Percentiles rank a stretch among this genome's conserved stretches.
These are phyloP conservation scores for Aspergillus conjunctus DNA, from an alignment of 495 filamentous ascomycete species.

Conservation along the genomic window DNA sequence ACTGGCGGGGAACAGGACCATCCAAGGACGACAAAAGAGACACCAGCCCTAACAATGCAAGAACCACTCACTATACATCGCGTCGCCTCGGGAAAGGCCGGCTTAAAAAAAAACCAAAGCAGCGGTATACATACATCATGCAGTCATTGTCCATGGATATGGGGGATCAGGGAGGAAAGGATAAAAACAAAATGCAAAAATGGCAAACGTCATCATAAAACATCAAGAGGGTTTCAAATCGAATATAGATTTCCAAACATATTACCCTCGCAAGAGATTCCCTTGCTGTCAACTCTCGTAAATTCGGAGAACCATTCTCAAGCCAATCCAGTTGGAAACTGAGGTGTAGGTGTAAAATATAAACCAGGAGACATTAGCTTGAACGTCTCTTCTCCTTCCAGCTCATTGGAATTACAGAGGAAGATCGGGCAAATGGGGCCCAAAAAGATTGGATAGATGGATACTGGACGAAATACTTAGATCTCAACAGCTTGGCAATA, in stretches of 20 bases:
- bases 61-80: conserved; percentile 28
- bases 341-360: conserved; percentile 15
- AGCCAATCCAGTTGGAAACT: conserved; percentile 38
- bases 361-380: conserved; percentile 23
- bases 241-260: not conserved
- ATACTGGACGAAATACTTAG: conserved; percentile 18
- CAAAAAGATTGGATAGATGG: conserved; percentile 7
- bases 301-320: conserved; percentile 25
- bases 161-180: conserved; percentile 20
- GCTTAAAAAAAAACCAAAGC: conserved; percentile 21
- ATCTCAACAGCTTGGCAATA: conserved; percentile 60
- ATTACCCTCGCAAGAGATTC: not conserved
- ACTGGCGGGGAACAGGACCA: conserved; percentile 10
- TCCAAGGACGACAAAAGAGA: conserved; percentile 15
- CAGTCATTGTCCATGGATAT: conserved; percentile 42
- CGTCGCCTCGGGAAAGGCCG: conserved; percentile 21
- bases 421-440: conserved; percentile 1
- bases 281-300: conserved; percentile 9
- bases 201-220: conserved; percentile 21
- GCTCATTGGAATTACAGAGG: conserved; percentile 12
- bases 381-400: conserved; percentile 21
- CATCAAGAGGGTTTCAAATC: conserved; percentile 6
- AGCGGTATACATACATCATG: conserved; percentile 46
- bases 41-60: conserved; percentile 26
- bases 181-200: conserved; percentile 16